Evolutionary conservation across 768 basidiomycete genomes (phyloP).

Genomic region (Mycena rosella): DNA sequence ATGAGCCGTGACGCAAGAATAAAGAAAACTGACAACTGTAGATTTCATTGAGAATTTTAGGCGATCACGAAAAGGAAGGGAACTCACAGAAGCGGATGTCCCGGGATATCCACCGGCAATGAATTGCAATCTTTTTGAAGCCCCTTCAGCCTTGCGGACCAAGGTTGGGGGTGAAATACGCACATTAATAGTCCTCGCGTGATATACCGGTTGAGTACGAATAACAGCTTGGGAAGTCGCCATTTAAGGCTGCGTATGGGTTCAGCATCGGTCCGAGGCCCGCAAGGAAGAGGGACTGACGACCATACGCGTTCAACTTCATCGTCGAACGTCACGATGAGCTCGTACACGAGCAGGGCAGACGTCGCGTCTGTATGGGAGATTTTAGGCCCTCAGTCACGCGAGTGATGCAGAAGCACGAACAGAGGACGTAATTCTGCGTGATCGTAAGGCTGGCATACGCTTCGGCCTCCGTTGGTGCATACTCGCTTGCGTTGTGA

Average conservation of each 20-base stretch:
- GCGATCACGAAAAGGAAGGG: not conserved
- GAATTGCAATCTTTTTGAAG: constrained; percentile 11
- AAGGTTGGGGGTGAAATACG: not conserved
- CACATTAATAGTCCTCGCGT: constrained; percentile 33
- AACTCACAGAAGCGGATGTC: constrained; percentile 20
- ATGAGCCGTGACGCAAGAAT: not conserved
- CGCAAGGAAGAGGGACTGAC: constrained; percentile 37
- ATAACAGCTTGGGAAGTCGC: constrained; percentile 38
- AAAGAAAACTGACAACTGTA: constrained; percentile 10
- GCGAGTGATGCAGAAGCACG: not conserved
- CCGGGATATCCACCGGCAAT: constrained; percentile 28
- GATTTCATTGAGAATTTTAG: not conserved
- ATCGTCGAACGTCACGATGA: constrained; percentile 39
- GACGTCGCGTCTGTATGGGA: constrained; percentile 43
- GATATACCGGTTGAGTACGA: constrained; percentile 38
- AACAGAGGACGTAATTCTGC: constrained; percentile 26
- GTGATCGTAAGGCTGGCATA: constrained; percentile 21
- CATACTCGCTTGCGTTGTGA: constrained; percentile 24
- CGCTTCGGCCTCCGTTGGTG: constrained; percentile 15
- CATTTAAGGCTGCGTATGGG: constrained; percentile 30
- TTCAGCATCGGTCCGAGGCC: not conserved
- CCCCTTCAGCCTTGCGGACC: not conserved
- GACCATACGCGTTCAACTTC: constrained; percentile 48
- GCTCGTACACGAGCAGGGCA: constrained; percentile 44
- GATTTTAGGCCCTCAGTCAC: not conserved